Evolutionary conservation across 352 stramenopile genomes (phyloP), one percentile per base, ranked within the genome.

Genomic region (Aphanomyces invadans): DNA sequence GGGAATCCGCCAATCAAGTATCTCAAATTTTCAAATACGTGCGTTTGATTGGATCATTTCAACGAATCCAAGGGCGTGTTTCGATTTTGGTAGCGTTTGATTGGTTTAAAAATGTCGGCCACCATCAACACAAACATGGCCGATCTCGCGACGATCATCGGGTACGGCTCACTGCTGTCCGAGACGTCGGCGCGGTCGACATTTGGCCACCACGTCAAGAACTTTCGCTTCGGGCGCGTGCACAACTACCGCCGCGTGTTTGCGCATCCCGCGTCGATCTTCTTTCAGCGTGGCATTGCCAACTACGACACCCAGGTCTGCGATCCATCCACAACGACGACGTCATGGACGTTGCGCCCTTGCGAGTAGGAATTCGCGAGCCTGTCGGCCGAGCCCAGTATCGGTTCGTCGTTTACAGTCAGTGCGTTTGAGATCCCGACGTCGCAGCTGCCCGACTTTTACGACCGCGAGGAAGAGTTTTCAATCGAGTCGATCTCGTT

Each of bases 101-200:
- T 54, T 31, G 26, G n/a, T 21, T 54, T n/a, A n/a, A n/a, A n/a
- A n/a, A n/a, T n/a, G n/a, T n/a, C n/a, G n/a, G n/a, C n/a, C n/a
- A n/a, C n/a, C n/a, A n/a, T n/a, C n/a, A n/a, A n/a, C n/a, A n/a
- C n/a, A 31, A 56, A 32, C 19, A 32, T 29, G 64, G 71, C 17
- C n/a, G 53, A 51, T 0, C 81, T 82, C 74, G 75, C 80, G 62
- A 92, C 83, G 23, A 89, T 98, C 69, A 74, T 97, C 29, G 89
- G 89, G 70, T 97, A 96, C 72, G 92, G 92, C 33, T 95, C 87
- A 52, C 76, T 97, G n/a, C 71, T 97, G 23, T 96, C 87, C 74
- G 84, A 95, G 76, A 73, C 72, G 32, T 97, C 86, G 32, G 85
- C 88, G 42, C 78, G 86, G 45, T 83, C 83, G 51, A 97, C 92